Base-by-base conservation (phyloP, 306 rosid species). In the Dalbergia cultrata region DNA sequence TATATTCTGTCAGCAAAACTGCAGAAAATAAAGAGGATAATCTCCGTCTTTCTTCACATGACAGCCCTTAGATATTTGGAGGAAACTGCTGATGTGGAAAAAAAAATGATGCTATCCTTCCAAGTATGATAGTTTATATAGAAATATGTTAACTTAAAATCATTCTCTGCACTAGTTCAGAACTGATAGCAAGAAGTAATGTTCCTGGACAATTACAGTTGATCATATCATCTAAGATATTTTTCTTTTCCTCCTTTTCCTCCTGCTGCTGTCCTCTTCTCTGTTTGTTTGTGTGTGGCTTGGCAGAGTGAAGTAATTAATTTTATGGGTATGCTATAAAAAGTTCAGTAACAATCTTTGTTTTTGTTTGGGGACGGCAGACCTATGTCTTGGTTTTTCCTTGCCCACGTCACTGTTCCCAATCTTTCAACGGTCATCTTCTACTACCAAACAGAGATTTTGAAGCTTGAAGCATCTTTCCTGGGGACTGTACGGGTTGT, bases 351-450 rank as follows among this genome's bases (percentile, higher is more conserved):
- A 82, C 47, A 64, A 77, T 79, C 70, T 77, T 73, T 70, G 63
- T 79, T 82, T 52, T 61, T 71, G 83, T 66, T 58, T 74, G 72
- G 80, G 79, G 82, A 86, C 62, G 47, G 76, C 85, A 93, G 97
- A 81, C 92, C 97, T 63, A 91, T 93, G 97, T 53, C 97, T 59
- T 93, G 97, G 97, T 93, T 93, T 87, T 93, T 93, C 88, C 87
- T 91, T 72, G 94, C 97, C 74, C 90, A 84, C 12, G 39, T 89
- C 34, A 83, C 94, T 2, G 79, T 91, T 77, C 97, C 97, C 18
- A 83, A 90, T 84, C 93, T 93, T 70, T 87, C 94, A 19, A 93
- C 94, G 0, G 87, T 88, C 80, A 87, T 87, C 88, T 93, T 93
- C 88, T 93, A 93, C 84, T 93, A 88, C 58, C 87, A 93, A 73